Conservation (phyloP, 1,284 basidiomycete species). For the Ceratobasidium sp. region DNA sequence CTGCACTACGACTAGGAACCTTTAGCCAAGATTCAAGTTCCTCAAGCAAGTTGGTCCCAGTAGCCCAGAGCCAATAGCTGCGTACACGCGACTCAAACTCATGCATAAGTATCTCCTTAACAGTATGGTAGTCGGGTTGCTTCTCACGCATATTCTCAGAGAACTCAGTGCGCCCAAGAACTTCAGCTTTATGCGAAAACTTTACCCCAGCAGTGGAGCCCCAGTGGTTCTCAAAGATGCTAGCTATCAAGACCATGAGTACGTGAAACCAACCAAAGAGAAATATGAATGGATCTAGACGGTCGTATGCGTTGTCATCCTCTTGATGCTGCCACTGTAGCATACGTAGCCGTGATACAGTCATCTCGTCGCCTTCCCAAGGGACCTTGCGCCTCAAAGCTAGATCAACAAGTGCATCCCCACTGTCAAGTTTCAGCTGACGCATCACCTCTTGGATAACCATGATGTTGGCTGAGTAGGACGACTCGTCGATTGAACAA, state of each 20-base stretch:
- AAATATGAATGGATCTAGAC: not conserved
- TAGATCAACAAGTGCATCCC: not conserved
- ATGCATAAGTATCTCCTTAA: conserved; percentile 15
- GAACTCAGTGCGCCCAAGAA: not conserved
- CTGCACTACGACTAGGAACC: not conserved
- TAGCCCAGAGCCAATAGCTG: not conserved
- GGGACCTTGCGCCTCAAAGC: not conserved
- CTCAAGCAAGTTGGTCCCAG: not conserved
- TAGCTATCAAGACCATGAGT: not conserved
- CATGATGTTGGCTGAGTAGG: not conserved
- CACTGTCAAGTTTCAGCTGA: not conserved
- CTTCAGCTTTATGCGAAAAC: not conserved
- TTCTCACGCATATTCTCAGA: not conserved
- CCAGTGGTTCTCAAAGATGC: not conserved
- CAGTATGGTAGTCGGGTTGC: conserved; percentile 2
- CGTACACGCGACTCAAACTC: conserved; percentile 8
- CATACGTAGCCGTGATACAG: not conserved
- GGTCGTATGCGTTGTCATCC: not conserved
- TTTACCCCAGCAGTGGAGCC: not conserved
- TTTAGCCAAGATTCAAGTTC: conserved; percentile 1
- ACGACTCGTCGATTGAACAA: not conserved
- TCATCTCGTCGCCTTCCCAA: conserved; percentile 1
- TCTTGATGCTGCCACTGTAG: not conserved
- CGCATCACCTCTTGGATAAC: not conserved
- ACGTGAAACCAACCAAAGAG: conserved; percentile 12